These are phyloP conservation scores for Tolypocladium guangdongense DNA, from an alignment of 2,329 filamentous ascomycete species.

Conservation along the genomic window DNA sequence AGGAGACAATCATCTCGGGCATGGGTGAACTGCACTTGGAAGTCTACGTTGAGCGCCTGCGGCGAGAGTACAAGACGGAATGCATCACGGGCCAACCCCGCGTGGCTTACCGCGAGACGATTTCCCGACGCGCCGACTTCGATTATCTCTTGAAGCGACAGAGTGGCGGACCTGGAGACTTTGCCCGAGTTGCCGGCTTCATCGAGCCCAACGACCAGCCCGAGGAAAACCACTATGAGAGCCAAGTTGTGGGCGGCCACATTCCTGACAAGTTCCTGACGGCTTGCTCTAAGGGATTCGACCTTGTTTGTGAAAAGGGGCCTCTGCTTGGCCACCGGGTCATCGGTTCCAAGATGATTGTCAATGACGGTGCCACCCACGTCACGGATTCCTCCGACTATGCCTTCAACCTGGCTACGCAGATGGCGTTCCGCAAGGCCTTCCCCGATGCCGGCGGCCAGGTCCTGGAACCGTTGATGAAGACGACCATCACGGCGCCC, in stretches of 20 bases:
- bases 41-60: slow-evolving; percentile 95
- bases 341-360: slow-evolving; percentile 77
- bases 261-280: slow-evolving; percentile 95
- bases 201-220: slow-evolving; percentile 74
- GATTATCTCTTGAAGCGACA: slow-evolving; percentile 94
- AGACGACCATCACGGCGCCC: slow-evolving; percentile 90
- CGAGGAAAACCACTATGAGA: slow-evolving; percentile 71
- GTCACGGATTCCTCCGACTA: slow-evolving; percentile 96
- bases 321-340: slow-evolving; percentile 89
- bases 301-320: slow-evolving; percentile 69
- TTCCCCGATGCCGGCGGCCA: slow-evolving; percentile 73
- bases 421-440: slow-evolving; percentile 92
- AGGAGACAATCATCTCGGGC: slow-evolving; percentile 95
- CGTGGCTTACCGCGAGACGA: slow-evolving; percentile 93
- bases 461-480: slow-evolving; percentile 94
- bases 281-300: slow-evolving; percentile 92
- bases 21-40: slow-evolving; percentile 97
- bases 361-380: slow-evolving; percentile 95
- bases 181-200: slow-evolving; percentile 80
- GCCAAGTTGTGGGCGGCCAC: slow-evolving; percentile 76
- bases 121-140: slow-evolving; percentile 69
- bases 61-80: slow-evolving; percentile 92
- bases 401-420: slow-evolving; percentile 87
- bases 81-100: slow-evolving; percentile 93
- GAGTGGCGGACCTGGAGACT: slow-evolving; percentile 90